A percentile compares a stretch with the other conserved stretches of the same genome.
Conservation (phyloP, 495 filamentous ascomycete genomes). For the Aspergillus egyptiacus region DNA sequence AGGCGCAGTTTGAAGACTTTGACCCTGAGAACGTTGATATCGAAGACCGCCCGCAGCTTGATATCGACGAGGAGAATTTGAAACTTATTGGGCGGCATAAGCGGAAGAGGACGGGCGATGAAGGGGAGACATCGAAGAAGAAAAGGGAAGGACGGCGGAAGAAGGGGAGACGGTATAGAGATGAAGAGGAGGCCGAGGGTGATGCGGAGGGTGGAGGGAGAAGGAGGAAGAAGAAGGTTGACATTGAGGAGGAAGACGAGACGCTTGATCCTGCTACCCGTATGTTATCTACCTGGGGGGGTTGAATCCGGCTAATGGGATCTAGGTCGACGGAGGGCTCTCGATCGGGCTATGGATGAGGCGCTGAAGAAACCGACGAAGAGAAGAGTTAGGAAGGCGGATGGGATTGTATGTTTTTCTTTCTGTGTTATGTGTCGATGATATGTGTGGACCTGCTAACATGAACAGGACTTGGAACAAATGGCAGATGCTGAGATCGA, state of each 20-base stretch:
- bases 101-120: slow-evolving; percentile 67
- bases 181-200: slow-evolving; percentile 46
- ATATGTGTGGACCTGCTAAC: slow-evolving; percentile 3
- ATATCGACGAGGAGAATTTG: slow-evolving; percentile 83
- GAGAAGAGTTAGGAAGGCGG: slow-evolving; percentile 69
- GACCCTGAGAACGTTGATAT: slow-evolving; percentile 70
- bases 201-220: slow-evolving; percentile 52
- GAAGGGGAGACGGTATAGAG: slow-evolving; percentile 59
- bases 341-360: slow-evolving; percentile 82
- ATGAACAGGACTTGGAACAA: slow-evolving; percentile 71
- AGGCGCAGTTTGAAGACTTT: slow-evolving; percentile 88
- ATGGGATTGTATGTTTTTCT: slow-evolving; percentile 78
- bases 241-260: slow-evolving; percentile 63
- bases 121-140: slow-evolving; percentile 54
- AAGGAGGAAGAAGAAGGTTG: slow-evolving; percentile 42
- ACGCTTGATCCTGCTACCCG: slow-evolving; percentile 49
- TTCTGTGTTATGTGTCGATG: background rate
- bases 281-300: slow-evolving; percentile 20
- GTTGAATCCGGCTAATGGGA: background rate
- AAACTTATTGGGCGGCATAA: slow-evolving; percentile 69
- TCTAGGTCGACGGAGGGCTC: slow-evolving; percentile 58
- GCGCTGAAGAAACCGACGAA: slow-evolving; percentile 76
- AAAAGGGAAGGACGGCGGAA: slow-evolving; percentile 69
- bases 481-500: slow-evolving; percentile 87
- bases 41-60: slow-evolving; percentile 68